Evolutionary conservation across 257 asterid genomes (phyloP), one percentile per base, ranked within the genome.

Genomic region (Nicotiana noctiflora): DNA sequence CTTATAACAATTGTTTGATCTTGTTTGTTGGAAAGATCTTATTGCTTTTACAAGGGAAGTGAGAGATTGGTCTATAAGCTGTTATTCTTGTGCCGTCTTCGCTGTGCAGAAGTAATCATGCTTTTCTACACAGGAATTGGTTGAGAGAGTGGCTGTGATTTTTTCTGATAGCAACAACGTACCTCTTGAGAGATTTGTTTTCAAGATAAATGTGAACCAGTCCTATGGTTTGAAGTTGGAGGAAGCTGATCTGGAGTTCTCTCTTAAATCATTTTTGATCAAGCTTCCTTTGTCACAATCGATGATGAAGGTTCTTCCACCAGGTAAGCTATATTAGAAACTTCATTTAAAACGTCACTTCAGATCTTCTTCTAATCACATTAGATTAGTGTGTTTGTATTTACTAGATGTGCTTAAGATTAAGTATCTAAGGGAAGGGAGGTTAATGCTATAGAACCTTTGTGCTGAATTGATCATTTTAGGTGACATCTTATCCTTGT

Each of bases 181-280:
- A 85, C 91, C 99, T 17, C 68, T 95, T 17, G 99, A 95, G 91
- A 90, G 97, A 89, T 92, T 91, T 88, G 90, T 95, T 27, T 95
- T 95, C 88, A 91, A 88, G 90, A 80, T 95, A 80, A 87, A 91
- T 76, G 89, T 92, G 84, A 92, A 90, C 86, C 91, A 82, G 83
- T 89, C 94, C 1, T 92, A 88, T 68, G 83, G 80, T 82, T 89
- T 90, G 4, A 91, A 79, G 81, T 92, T 93, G 87, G 94, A 91
- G 79, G 91, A 88, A 88, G 84, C 88, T 64, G 87, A 91, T 64
- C 77, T 95, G 77, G 97, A 91, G 87, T 89, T 91, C 85, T 90
- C 97, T 56, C 96, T 95, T 62, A 92, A 94, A 80, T 89, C 98
- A 40, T 91, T 95, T 89, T 86, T 95, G 79, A 88, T 93, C 67